Conservation (phyloP, 1,139 yeast species). For the Pichia sp. region DNA sequence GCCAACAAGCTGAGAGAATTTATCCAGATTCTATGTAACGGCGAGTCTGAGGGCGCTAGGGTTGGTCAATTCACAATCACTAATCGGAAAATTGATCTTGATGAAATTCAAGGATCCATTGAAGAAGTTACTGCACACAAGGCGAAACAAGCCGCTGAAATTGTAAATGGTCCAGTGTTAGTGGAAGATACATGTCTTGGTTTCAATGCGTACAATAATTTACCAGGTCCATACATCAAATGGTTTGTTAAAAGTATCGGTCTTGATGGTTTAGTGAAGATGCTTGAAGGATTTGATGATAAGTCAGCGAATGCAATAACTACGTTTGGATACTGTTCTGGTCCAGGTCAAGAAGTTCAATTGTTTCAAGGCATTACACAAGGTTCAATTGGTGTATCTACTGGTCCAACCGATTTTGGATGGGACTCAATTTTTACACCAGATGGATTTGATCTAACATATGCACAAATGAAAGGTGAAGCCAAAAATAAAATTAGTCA, state of each 20-base stretch:
- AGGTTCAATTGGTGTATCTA: conserved; percentile 70
- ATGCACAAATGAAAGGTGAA: conserved; percentile 83
- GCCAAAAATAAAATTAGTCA: conserved; percentile 81
- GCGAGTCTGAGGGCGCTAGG: conserved; percentile 25
- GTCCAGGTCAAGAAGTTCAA: conserved; percentile 64
- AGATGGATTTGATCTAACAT: conserved; percentile 59
- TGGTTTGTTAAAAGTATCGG: conserved; percentile 82
- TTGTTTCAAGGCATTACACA: conserved; percentile 81
- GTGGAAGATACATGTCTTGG: conserved; percentile 95
- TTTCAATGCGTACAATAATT: conserved; percentile 66
- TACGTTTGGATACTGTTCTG: conserved; percentile 86
- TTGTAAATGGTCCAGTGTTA: conserved; percentile 67
- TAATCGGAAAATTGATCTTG: conserved; percentile 68
- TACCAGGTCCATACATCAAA: conserved; percentile 89
- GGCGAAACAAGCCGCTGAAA: conserved; percentile 67
- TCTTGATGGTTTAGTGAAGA: conserved; percentile 62
- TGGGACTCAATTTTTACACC: conserved; percentile 95
- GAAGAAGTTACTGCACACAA: conserved; percentile 79
- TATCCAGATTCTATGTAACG: conserved; percentile 53
- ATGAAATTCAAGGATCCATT: conserved; percentile 85
- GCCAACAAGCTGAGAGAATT: conserved; percentile 84
- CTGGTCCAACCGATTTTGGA: conserved; percentile 82
- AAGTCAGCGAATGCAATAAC: conserved; percentile 85
- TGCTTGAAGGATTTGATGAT: conserved; percentile 76
- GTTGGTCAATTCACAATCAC: conserved; percentile 52